phyloP scores from a whole-genome alignment of 768 basidiomycete genomes.

The Rhizopogon roseolus region DNA sequence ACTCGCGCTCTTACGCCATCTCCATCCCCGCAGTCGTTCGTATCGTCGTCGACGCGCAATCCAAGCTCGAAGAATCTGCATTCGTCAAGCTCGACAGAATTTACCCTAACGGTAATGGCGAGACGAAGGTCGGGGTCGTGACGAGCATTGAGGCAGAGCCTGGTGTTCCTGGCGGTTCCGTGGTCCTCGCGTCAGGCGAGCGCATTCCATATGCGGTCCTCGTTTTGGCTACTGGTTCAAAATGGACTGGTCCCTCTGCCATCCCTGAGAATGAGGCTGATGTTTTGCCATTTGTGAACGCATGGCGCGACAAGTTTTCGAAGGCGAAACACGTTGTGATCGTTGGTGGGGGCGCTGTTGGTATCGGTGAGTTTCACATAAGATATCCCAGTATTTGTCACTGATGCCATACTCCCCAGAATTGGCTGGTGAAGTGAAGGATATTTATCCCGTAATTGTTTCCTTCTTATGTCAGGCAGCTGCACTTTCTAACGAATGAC shows the following conservation, averaged over 20 bases:
- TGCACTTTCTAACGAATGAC: constrained; percentile 7
- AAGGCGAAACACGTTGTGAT: constrained; percentile 39
- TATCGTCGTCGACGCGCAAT: constrained; percentile 35
- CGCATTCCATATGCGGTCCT: constrained; percentile 48
- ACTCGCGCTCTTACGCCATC: constrained; percentile 43
- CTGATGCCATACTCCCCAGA: constrained; percentile 24
- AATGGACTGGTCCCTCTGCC: constrained; percentile 45
- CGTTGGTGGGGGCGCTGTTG: constrained; percentile 55
- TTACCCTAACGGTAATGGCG: constrained; percentile 43
- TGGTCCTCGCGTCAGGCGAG: constrained; percentile 48
- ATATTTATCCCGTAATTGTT: constrained; percentile 33
- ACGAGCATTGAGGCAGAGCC: constrained; percentile 33
- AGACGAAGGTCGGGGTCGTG: constrained; percentile 29
- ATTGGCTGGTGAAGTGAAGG: constrained; percentile 39
- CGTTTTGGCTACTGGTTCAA: constrained; percentile 54
- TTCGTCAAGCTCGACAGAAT: constrained; percentile 50
- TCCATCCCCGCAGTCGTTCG: constrained; percentile 50
- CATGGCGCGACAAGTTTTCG: constrained; percentile 28
- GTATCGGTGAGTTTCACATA: constrained; percentile 33
- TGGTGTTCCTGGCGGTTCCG: constrained; percentile 35
- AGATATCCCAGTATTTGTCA: background rate
- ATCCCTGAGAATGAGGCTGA: constrained; percentile 34
- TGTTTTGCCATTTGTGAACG: constrained; percentile 23
- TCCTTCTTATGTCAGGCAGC: background rate
- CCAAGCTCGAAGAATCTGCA: constrained; percentile 36